Base-by-base conservation (phyloP, 306 rosid genomes). In the Corylus avellana region DNA sequence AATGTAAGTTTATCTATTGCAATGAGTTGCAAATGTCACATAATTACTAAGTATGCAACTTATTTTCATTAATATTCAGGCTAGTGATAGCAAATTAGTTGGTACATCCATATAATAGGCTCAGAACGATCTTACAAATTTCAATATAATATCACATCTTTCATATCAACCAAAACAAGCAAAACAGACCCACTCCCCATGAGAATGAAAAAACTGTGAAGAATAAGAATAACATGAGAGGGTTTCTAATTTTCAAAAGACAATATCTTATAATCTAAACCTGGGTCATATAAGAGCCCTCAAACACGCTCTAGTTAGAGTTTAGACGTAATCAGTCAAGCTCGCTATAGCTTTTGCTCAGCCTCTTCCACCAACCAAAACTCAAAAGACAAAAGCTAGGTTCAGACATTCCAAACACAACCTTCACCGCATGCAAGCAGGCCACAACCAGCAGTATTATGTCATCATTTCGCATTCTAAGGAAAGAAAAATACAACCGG, bases 171-270 rank as follows among this genome's bases (percentile, higher is more conserved):
- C 42, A 37, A 8, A 17, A 13, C 72, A 67, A 67, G 39, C 4
- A 66, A 67, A 67, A 56, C 10, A 25, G 12, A 20, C 39, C 37
- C 37, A 22, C 14, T 59, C 3, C 66, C 46, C 47, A 12, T 63
- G 16, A 4, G 4, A 17, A 42, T 22, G 20, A 44, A 4, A 42
- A 9, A 8, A 18, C n/a, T 9, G 14, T 35, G 25, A 37, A 64
- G 48, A 64, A 5, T 2, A 39, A 37, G 35, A 32, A 32, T 9
- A 37, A 35, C 8, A 16, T 3, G 12, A 64, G 35, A 1, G 5
- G 5, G 70, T 64, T 63, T 64, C 70, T 64, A 16, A 64, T 35
- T 35, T 64, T 64, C 70, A 35, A 64, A 64, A 14, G 25, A 55
- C 14, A 64, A 37, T 64, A 37, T 16, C 13, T 35, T 14, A 35